A percentile compares a stretch with the other conserved stretches of the same genome.
phyloP scores from a whole-genome alignment of 1,284 basidiomycete genomes.

The Trametes pubescens region DNA sequence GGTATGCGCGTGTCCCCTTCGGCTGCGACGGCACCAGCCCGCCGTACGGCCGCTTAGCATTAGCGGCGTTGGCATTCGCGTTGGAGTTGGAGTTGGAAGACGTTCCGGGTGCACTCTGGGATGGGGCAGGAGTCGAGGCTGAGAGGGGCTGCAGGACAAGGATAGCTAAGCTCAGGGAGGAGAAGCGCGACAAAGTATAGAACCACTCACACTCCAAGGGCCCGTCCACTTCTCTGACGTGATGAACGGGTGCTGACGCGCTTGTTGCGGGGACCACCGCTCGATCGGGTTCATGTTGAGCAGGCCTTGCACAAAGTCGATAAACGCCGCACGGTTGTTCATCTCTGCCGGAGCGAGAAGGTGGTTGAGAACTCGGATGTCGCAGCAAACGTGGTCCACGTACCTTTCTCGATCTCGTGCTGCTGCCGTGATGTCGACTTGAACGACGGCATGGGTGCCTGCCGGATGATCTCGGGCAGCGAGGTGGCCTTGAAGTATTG shows the following conservation, averaged over 20 bases:
- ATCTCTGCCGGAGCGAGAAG: conserved; percentile 66
- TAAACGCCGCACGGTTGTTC: conserved; percentile 93
- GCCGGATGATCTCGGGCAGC: conserved; percentile 95
- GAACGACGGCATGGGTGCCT: conserved; percentile 87
- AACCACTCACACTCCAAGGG: conserved; percentile 79
- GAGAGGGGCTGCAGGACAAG: conserved; percentile 54
- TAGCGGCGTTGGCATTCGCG: conserved; percentile 44
- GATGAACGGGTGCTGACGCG: conserved; percentile 96
- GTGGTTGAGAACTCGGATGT: conserved; percentile 22
- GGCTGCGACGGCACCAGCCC: conserved; percentile 86
- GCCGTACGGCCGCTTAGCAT: conserved; percentile 93
- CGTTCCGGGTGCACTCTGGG: conserved; percentile 33
- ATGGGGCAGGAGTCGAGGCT: conserved; percentile 37
- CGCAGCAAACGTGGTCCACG: conserved; percentile 32
- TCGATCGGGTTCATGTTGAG: conserved; percentile 95
- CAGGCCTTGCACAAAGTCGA: conserved; percentile 97
- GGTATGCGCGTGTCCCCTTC: conserved; percentile 84
- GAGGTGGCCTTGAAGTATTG: conserved; percentile 98
- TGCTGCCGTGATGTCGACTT: conserved; percentile 79
- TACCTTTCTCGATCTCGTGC: conserved; percentile 94
- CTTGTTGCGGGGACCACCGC: conserved; percentile 98
- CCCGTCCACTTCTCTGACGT: conserved; percentile 95
- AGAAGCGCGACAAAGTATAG: conserved; percentile 1
- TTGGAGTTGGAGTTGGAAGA: conserved; percentile 17
- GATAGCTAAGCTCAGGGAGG: conserved; percentile 25